Conservation (phyloP, 2,329 filamentous ascomycete species). For the Penicillium brasilianum region DNA sequence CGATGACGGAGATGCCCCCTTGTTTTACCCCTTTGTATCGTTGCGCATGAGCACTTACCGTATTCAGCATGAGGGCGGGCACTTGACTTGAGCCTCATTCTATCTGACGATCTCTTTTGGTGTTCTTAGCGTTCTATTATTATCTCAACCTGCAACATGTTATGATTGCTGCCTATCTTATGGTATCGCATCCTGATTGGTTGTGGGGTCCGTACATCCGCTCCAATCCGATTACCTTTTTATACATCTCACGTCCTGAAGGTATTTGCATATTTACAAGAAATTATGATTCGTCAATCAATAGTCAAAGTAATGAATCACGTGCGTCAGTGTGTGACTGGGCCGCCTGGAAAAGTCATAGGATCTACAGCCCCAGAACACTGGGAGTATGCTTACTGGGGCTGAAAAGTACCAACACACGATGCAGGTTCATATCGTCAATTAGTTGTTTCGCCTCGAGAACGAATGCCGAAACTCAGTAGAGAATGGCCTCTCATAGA, state of each 20-base stretch:
- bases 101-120: slow-evolving; percentile 4
- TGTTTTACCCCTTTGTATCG: slow-evolving; percentile 8
- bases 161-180: slow-evolving; percentile 6
- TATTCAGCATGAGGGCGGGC: neutral
- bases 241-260: neutral
- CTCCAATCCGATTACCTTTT: neutral
- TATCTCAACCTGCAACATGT: neutral
- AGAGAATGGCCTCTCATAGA: slow-evolving; percentile 20
- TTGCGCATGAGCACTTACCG: slow-evolving; percentile 5
- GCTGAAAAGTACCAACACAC: neutral
- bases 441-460: neutral
- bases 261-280: neutral
- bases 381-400: neutral
- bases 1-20: slow-evolving; percentile 44
- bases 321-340: neutral
- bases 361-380: neutral
- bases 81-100: slow-evolving; percentile 10
- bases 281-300: neutral
- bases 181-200: neutral
- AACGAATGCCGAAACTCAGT: slow-evolving; percentile 7
- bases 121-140: slow-evolving; percentile 10
- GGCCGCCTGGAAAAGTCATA: neutral
- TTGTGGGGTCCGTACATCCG: neutral
- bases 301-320: neutral
- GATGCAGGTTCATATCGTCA: neutral